phyloP scores from a whole-genome alignment of 495 filamentous ascomycete species.

The Talaromyces proteolyticus region DNA sequence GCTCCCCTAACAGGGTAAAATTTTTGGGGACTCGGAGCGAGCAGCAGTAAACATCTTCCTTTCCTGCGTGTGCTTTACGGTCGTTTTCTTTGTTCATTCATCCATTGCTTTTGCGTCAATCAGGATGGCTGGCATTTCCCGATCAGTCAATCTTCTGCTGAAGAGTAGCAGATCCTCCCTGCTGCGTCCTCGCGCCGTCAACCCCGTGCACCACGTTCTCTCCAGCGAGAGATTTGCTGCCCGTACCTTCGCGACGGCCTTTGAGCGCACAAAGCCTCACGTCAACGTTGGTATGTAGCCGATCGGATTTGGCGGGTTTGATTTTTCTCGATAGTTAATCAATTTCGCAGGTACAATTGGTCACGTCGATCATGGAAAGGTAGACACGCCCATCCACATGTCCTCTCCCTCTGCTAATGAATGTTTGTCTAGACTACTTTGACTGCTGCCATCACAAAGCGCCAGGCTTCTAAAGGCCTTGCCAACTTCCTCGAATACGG shows the following conservation, averaged over 20 bases:
- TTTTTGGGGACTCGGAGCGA: conserved; percentile 30
- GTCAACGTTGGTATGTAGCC: conserved; percentile 81
- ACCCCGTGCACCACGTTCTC: conserved; percentile 66
- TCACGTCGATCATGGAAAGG: conserved; percentile 99
- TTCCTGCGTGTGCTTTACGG: conserved; percentile 12
- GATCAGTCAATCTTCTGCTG: conserved; percentile 63
- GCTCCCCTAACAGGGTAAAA: conserved; percentile 28
- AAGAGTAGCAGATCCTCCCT: conserved; percentile 61
- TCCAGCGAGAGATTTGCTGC: conserved; percentile 59
- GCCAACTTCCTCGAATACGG: conserved; percentile 95
- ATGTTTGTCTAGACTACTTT: conserved; percentile 75
- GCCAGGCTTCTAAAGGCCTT: conserved; percentile 87
- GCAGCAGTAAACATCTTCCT: conserved; percentile 5
- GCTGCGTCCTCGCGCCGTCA: conserved; percentile 52
- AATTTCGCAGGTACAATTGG: conserved; percentile 82
- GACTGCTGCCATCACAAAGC: conserved; percentile 96
- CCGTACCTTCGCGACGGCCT: conserved; percentile 71
- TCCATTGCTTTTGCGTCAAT: conserved; percentile 9
- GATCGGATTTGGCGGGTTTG: neutral
- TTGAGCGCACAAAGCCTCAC: conserved; percentile 90
- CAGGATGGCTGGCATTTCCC: conserved; percentile 57
- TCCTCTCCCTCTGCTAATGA: conserved; percentile 12
- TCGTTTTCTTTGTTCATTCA: conserved; percentile 21
- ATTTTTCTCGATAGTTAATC: conserved; percentile 7
- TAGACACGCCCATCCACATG: conserved; percentile 26